These are phyloP conservation scores for Saccharomycopsis sp. DNA, from an alignment of 805 yeast genomes.

Conservation along the genomic window DNA sequence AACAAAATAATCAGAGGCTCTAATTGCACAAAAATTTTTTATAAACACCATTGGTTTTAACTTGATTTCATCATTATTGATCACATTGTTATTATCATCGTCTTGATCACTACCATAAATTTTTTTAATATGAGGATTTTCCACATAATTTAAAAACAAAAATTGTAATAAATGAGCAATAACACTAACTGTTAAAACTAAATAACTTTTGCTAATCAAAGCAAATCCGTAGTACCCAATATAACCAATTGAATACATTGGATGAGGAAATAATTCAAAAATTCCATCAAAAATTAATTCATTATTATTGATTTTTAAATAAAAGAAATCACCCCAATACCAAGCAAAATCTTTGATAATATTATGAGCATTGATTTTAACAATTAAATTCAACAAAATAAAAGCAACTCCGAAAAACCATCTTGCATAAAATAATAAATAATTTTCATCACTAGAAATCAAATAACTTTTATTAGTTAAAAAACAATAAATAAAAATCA, in stretches of 20 bases:
- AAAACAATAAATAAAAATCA: constrained; percentile 42
- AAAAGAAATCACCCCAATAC: constrained; percentile 94
- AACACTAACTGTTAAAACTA: constrained; percentile 57
- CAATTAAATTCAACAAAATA: constrained; percentile 72
- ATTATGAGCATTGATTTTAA: constrained; percentile 77
- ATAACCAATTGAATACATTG: constrained; percentile 86
- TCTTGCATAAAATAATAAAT: constrained; percentile 37
- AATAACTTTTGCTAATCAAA: constrained; percentile 61
- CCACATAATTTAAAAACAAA: constrained; percentile 62
- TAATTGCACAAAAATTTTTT: constrained; percentile 49
- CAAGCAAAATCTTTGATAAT: constrained; percentile 86
- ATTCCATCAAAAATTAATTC: constrained; percentile 81
- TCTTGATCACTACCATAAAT: constrained; percentile 39
- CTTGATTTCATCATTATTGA: constrained; percentile 31
- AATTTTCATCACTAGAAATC: constrained; percentile 32
- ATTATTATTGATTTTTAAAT: constrained; percentile 53
- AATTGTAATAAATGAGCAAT: constrained; percentile 72
- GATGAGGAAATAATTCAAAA: constrained; percentile 83
- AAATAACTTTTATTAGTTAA: constrained; percentile 21
- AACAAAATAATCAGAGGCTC: constrained; percentile 54
- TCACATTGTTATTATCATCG: constrained; percentile 19
- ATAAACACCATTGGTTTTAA: constrained; percentile 52
- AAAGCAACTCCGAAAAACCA: constrained; percentile 48
- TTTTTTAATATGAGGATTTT: constrained; percentile 79
- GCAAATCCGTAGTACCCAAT: constrained; percentile 83